Base-by-base conservation (phyloP, 441 rosid species). In the Manihot esculenta region DNA sequence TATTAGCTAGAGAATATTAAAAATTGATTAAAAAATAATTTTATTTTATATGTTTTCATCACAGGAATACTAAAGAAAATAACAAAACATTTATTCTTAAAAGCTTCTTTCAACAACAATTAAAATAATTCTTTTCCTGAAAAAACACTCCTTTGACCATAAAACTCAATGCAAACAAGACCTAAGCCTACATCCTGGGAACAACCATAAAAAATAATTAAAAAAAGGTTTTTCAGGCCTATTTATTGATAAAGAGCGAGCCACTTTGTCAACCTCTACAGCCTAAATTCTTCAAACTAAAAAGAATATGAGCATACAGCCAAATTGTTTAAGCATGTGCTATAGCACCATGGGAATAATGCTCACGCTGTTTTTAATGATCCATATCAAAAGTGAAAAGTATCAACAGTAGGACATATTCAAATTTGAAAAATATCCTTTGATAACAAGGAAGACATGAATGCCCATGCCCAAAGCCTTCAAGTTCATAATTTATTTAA, bases 401-500 rank as follows among this genome's bases (percentile, higher is more conserved):
- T 55, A 68, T 41, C 45, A 42, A 47, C 51, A 68, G n/a, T 23
- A n/a, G 35, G 60, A 35, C 17, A 18, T 1, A 44, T 63, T 62
- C 10, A 15, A 26, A 23, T 51, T 33, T 42, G 9, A n/a, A 35
- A 35, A 67, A 41, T 65, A 50, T 64, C 15, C 15, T 44, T 10
- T 51, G 20, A 66, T 13, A 68, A 26, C 55, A 2, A 55, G 15
- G 9, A 23, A 66, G 10, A 17, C 5, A 14, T 21, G 15, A 55
- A 20, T 21, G 15, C 21, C 20, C 20, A 54, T 13, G 10, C 51
- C 45, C 8, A 11, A 66, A 53, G 49, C 30, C 41, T 3, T 44
- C 62, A 67, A 67, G 45, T 38, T n/a, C n/a, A n/a, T n/a, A n/a
- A n/a, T n/a, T 56, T 10, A 55, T 18, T 38, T 26, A 48, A 20